Evolutionary conservation across 352 stramenopile species (phyloP).

Genomic region (Globisporangium recalcitrans): DNA sequence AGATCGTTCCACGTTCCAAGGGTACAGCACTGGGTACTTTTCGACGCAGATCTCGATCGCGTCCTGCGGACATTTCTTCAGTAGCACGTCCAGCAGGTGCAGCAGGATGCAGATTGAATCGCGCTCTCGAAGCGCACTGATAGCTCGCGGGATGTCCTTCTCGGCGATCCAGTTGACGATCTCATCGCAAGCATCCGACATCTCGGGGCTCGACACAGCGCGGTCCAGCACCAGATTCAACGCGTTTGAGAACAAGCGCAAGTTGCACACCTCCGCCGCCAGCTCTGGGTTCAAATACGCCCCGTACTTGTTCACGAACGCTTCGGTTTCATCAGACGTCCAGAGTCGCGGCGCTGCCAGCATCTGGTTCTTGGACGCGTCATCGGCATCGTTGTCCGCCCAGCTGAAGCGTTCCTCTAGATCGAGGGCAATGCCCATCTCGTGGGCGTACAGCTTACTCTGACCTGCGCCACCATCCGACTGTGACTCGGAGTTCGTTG

Average conservation of each 20-base stretch:
- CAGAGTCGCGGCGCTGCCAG: conserved; percentile 17
- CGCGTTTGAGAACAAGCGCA: conserved; percentile 53
- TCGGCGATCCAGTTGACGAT: conserved; percentile 79
- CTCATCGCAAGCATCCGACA: conserved; percentile 67
- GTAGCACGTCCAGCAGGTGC: conserved; percentile 70
- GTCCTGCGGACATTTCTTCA: conserved; percentile 74
- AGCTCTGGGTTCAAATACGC: conserved; percentile 83
- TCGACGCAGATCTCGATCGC: conserved; percentile 66
- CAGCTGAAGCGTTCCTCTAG: conserved; percentile 36
- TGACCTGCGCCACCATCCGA: conserved; percentile 19
- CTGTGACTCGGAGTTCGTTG: conserved; percentile 15
- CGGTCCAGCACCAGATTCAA: conserved; percentile 71
- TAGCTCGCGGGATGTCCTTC: conserved; percentile 39
- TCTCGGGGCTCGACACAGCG: conserved; percentile 75
- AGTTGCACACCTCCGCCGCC: conserved; percentile 74
- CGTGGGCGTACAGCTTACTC: conserved; percentile 47
- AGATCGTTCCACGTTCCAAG: conserved; percentile 78
- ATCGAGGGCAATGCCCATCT: conserved; percentile 57
- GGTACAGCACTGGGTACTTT: conserved; percentile 64
- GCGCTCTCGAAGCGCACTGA: conserved; percentile 43
- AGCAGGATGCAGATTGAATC: conserved; percentile 71
- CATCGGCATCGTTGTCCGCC: conserved; percentile 7
- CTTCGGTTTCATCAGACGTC: conserved; percentile 48
- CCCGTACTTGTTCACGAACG: conserved; percentile 76
- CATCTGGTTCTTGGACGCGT: conserved; percentile 14